A percentile compares a stretch with the other conserved stretches of the same genome.
Evolutionary conservation across 164 flowering plant species (phyloP).

Genomic region (Macadamia integrifolia): DNA sequence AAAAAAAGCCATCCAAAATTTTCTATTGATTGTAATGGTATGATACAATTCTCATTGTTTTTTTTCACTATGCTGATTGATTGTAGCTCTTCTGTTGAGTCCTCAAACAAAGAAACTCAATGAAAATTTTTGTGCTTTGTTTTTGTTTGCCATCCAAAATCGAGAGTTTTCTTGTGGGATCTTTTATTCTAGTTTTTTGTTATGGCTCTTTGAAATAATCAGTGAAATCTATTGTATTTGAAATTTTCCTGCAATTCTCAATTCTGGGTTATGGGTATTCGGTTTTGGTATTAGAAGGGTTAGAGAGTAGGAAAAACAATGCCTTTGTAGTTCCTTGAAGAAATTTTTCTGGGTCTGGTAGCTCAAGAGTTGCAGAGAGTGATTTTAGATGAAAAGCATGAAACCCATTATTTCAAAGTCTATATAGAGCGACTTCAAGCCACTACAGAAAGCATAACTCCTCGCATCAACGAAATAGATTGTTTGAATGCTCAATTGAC

Average conservation of each 20-base stretch:
- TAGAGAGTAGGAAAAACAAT: too few relatives aligned
- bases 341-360: too few relatives aligned
- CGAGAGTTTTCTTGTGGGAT: slow-evolving; percentile 55
- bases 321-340: too few relatives aligned
- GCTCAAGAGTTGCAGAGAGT: slow-evolving; percentile 11
- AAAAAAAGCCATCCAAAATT: too few relatives aligned
- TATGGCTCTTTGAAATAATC: too few relatives aligned
- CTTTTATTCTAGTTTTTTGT: slow-evolving; percentile 2
- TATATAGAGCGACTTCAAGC: slow-evolving; percentile 5
- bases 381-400: slow-evolving; percentile 4
- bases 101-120: slow-evolving; percentile 39
- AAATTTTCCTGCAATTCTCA: too few relatives aligned
- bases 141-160: slow-evolving; percentile 62
- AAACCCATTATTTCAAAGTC: slow-evolving; percentile 9
- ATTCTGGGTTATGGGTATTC: too few relatives aligned
- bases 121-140: slow-evolving; percentile 66
- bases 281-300: too few relatives aligned
- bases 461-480: slow-evolving; percentile 10
- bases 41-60: neutral
- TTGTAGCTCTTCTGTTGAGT: slow-evolving; percentile 17
- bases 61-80: neutral
- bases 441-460: slow-evolving; percentile 6
- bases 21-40: slow-evolving; percentile 1
- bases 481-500: neutral
- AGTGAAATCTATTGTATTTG: too few relatives aligned